These are phyloP conservation scores for Colletotrichum eremochloae DNA, from an alignment of 2,329 filamentous ascomycete species.

Conservation along the genomic window DNA sequence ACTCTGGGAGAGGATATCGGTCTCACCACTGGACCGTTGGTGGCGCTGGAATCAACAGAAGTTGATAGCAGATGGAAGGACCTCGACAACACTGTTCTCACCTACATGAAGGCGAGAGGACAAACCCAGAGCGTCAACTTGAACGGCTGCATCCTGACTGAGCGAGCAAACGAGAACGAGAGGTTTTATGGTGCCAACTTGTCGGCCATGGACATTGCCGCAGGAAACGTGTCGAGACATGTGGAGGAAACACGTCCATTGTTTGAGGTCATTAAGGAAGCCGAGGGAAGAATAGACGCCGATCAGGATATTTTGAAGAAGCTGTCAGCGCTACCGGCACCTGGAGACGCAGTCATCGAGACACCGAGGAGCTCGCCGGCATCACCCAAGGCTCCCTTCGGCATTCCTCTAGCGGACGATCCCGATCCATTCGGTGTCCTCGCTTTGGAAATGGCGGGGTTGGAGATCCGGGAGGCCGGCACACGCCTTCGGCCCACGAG, in stretches of 20 bases:
- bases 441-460: slow-evolving; percentile 88
- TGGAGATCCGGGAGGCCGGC: slow-evolving; percentile 93
- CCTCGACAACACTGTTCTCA: slow-evolving; percentile 67
- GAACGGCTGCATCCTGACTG: slow-evolving; percentile 68
- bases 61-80: slow-evolving; percentile 65
- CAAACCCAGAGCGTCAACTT: slow-evolving; percentile 68
- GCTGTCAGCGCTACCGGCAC: slow-evolving; percentile 75
- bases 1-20: slow-evolving; percentile 87
- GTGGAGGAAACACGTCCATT: slow-evolving; percentile 70
- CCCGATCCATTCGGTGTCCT: slow-evolving; percentile 93
- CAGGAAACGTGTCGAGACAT: slow-evolving; percentile 67
- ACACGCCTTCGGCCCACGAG: slow-evolving; percentile 79
- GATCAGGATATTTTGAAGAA: slow-evolving; percentile 76
- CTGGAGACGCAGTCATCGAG: slow-evolving; percentile 77
- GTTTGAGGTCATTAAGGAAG: slow-evolving; percentile 87
- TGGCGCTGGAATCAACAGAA: slow-evolving; percentile 64
- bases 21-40: slow-evolving; percentile 81
- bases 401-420: slow-evolving; percentile 82
- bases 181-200: slow-evolving; percentile 67
- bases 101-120: slow-evolving; percentile 71
- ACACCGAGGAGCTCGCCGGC: slow-evolving; percentile 53
- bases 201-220: slow-evolving; percentile 68
- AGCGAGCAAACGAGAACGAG: slow-evolving; percentile 71
- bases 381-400: slow-evolving; percentile 68
- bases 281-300: slow-evolving; percentile 84